Base-by-base conservation (phyloP, 805 yeast genomes). In the Metschnikowia borealis region DNA sequence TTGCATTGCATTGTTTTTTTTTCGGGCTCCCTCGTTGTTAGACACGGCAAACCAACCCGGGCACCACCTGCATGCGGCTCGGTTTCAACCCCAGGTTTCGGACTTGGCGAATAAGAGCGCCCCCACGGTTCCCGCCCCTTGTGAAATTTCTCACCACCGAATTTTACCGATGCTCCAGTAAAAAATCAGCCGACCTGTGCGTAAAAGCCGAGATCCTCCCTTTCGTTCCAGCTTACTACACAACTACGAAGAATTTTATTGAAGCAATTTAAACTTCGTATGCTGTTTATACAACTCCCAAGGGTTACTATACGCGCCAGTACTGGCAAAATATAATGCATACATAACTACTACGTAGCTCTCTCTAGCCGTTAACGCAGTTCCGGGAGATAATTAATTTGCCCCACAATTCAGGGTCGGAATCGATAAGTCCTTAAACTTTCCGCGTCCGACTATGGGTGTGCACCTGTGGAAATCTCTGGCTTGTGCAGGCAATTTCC, bases 61-160 rank as follows among this genome's bases (percentile, higher is more conserved):
- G 41, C 32, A 36, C n/a, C 26, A 33, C 48, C 57, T 56, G 57
- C 53, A 57, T 38, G 35, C 14, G 6, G 34, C n/a, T 34, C 44
- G 54, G 46, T 7, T 34, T 36, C 46, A 44, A 57, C 61, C 61
- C 61, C 61, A 57, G 61, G 57, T 57, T 57, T 57, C 61, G 61
- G 61, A 57, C 48, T 57, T 54, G 61, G 55, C 60, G 54, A 52
- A 57, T 57, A 44, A 51, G 57, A 57, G 51, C 46, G 54, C 46
- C 56, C 38, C 52, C 47, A 29, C 48, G 38, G 33, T 49, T 20
- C 26, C 50, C 42, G 36, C 49, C 47, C 49, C 54, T 46, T 48
- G 44, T 44, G 49, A 44, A 49, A 52, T 35, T 38, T 23, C 37
- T 15, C 40, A 15, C 20, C 5, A 13, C 39, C 34, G 34, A 44